Evolutionary conservation across 345 rosid species (phyloP).

Genomic region (Acer negundo): DNA sequence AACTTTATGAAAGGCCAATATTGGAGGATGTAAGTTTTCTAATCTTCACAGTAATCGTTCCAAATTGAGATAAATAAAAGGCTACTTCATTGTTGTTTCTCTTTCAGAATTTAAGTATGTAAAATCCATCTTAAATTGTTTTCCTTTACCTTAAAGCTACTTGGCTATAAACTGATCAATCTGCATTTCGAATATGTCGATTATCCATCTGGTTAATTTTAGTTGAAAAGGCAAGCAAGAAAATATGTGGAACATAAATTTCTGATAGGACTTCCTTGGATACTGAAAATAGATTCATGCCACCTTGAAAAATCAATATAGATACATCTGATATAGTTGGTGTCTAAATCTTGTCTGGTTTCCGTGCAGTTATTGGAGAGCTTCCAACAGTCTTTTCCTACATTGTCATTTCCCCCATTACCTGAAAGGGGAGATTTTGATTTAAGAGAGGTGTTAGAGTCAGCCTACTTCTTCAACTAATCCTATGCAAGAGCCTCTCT

Average conservation of each 20-base stretch:
- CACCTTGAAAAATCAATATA: slow-evolving; percentile 4
- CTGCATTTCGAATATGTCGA: not conserved
- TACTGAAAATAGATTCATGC: not conserved
- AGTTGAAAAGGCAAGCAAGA: not conserved
- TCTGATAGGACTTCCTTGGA: not conserved
- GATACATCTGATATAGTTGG: not conserved
- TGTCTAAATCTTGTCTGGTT: slow-evolving; percentile 1
- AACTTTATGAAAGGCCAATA: slow-evolving; percentile 82
- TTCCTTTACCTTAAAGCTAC: not conserved
- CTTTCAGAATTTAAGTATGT: not conserved
- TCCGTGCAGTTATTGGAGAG: slow-evolving; percentile 73
- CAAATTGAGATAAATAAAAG: not conserved
- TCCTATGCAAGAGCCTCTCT: slow-evolving; percentile 6
- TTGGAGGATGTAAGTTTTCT: slow-evolving; percentile 75
- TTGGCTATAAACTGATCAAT: not conserved
- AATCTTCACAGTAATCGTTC: not conserved
- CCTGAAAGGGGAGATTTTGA: slow-evolving; percentile 94
- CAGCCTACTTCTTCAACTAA: slow-evolving; percentile 96
- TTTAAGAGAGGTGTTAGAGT: slow-evolving; percentile 67
- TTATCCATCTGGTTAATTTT: not conserved
- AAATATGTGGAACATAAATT: not conserved
- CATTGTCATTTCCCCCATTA: slow-evolving; percentile 64
- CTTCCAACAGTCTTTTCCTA: slow-evolving; percentile 82
- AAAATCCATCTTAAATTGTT: not conserved
- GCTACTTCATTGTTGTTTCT: not conserved